phyloP scores from a whole-genome alignment of 495 filamentous ascomycete species.

The Neurospora hispaniola region DNA sequence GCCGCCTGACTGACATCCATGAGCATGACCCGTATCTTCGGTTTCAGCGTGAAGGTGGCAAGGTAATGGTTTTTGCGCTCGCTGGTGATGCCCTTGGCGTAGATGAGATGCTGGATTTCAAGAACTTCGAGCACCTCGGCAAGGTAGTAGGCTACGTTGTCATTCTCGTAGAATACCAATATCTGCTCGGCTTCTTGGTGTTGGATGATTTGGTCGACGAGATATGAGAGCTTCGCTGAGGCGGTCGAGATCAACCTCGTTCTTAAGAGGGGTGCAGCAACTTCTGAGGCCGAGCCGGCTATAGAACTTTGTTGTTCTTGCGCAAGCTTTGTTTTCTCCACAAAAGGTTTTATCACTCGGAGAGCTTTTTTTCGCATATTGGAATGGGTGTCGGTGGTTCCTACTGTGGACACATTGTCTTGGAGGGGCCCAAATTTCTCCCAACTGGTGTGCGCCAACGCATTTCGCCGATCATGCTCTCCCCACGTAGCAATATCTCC shows the following conservation, averaged over 20 bases:
- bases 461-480: neutral
- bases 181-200: slow-evolving; percentile 71
- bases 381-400: neutral
- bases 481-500: neutral
- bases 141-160: slow-evolving; percentile 74
- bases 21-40: slow-evolving; percentile 54
- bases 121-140: slow-evolving; percentile 72
- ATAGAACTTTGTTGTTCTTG: neutral
- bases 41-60: slow-evolving; percentile 58
- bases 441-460: neutral
- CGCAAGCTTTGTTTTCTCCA: slow-evolving; percentile 5
- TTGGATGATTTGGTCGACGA: slow-evolving; percentile 58
- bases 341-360: slow-evolving; percentile 5
- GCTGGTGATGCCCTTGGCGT: slow-evolving; percentile 54
- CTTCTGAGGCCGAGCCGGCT: neutral
- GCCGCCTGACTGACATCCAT: slow-evolving; percentile 88
- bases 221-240: slow-evolving; percentile 80
- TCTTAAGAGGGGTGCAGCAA: slow-evolving; percentile 42
- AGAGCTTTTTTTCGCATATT: neutral
- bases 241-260: slow-evolving; percentile 66
- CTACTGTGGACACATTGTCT: neutral
- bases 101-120: slow-evolving; percentile 70
- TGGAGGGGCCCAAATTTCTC: neutral
- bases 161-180: slow-evolving; percentile 83
- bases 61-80: slow-evolving; percentile 60